Percentiles rank a stretch among this genome's conserved stretches.
Evolutionary conservation across 1,139 yeast genomes (phyloP).

Genomic region (Kurtzmaniella quercitrusa): DNA sequence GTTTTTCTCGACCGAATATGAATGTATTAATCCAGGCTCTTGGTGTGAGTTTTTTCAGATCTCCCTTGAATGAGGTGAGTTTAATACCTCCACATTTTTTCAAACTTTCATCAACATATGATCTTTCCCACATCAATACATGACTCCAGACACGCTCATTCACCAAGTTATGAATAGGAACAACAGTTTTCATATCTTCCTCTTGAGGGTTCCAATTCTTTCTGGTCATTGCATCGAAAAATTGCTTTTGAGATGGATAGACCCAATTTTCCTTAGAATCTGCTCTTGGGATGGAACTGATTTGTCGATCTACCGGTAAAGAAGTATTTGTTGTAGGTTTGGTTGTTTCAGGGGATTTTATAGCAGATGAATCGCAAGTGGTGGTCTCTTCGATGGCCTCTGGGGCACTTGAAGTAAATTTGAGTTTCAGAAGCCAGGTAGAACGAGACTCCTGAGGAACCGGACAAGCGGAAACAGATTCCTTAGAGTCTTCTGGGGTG

Average conservation of each 20-base stretch:
- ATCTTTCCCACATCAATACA: conserved; percentile 77
- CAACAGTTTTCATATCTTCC: conserved; percentile 82
- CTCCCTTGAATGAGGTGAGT: conserved; percentile 85
- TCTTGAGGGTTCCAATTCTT: conserved; percentile 85
- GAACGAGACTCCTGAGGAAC: conserved; percentile 61
- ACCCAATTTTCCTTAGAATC: conserved; percentile 70
- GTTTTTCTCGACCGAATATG: conserved; percentile 63
- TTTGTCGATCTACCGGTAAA: conserved; percentile 66
- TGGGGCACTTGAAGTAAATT: conserved; percentile 30
- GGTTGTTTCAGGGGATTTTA: conserved; percentile 17
- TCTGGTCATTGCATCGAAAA: conserved; percentile 89
- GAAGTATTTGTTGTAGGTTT: conserved; percentile 20
- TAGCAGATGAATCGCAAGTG: conserved; percentile 45
- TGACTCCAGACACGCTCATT: conserved; percentile 92
- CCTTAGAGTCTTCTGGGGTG: conserved; percentile 3
- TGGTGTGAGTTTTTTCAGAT: conserved; percentile 79
- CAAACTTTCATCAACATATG: conserved; percentile 48
- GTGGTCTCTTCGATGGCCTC: conserved; percentile 40
- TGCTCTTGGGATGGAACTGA: conserved; percentile 84
- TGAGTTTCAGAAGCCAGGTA: conserved; percentile 44
- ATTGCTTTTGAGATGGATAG: conserved; percentile 93
- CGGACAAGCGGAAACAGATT: conserved; percentile 51
- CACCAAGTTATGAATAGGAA: conserved; percentile 91
- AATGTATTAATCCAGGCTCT: conserved; percentile 72
- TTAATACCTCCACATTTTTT: conserved; percentile 76